Conservation (phyloP, 2,329 filamentous ascomycete species). For the Chaetomiaceae sp. region DNA sequence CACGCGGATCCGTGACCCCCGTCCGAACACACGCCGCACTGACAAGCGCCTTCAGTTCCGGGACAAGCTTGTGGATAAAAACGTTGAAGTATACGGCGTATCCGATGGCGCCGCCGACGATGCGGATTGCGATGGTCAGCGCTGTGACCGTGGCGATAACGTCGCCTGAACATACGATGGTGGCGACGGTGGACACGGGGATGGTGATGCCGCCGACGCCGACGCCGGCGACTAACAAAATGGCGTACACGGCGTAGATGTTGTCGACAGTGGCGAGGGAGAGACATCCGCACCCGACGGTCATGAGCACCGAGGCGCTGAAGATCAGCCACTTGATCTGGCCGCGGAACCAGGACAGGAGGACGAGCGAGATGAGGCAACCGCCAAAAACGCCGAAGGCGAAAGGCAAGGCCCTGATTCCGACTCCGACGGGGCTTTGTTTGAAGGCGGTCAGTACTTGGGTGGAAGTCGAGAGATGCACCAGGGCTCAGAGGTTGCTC, state of each 20-base stretch:
- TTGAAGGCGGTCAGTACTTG: neutral
- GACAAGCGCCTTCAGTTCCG: constrained; percentile 43
- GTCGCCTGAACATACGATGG: constrained; percentile 66
- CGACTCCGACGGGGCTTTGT: constrained; percentile 51
- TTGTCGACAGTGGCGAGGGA: constrained; percentile 49
- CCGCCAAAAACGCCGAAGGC: constrained; percentile 60
- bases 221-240: constrained; percentile 58
- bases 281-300: constrained; percentile 55
- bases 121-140: constrained; percentile 64
- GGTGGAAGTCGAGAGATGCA: too few relatives aligned
- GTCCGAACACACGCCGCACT: constrained; percentile 47
- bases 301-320: constrained; percentile 58
- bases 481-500: too few relatives aligned
- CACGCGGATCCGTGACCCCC: constrained; percentile 43
- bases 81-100: constrained; percentile 57
- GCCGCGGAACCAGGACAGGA: constrained; percentile 55
- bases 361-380: constrained; percentile 53
- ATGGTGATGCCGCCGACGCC: constrained; percentile 66
- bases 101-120: constrained; percentile 62
- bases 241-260: constrained; percentile 48
- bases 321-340: constrained; percentile 58
- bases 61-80: constrained; percentile 45
- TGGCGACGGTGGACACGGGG: constrained; percentile 62
- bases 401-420: constrained; percentile 61
- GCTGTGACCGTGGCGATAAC: constrained; percentile 66